phyloP scores from a whole-genome alignment of 441 rosid genomes.

The Syzygium syzygioides region DNA sequence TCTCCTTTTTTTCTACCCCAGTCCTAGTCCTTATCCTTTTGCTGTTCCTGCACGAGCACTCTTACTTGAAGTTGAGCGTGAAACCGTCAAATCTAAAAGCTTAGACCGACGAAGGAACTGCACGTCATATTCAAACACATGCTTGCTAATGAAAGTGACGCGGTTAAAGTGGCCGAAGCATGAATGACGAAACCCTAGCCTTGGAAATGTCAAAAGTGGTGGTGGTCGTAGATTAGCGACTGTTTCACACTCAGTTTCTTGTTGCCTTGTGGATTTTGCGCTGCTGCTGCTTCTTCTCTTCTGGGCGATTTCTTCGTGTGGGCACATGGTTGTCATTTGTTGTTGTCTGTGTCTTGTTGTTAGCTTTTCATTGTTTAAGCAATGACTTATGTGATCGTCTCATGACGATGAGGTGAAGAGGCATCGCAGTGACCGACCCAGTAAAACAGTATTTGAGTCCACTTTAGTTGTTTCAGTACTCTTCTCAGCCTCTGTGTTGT shows the following conservation, averaged over 20 bases:
- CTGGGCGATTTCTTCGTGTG: background rate
- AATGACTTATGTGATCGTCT: background rate
- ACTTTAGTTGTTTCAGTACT: constrained; percentile 14
- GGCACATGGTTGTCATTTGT: background rate
- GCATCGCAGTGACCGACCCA: background rate
- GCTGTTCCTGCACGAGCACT: background rate
- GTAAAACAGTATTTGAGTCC: background rate
- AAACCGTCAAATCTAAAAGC: background rate
- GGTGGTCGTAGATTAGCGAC: constrained; percentile 9
- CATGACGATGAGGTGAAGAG: background rate
- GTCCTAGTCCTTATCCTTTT: background rate
- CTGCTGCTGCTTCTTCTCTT: background rate
- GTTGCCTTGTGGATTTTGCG: background rate
- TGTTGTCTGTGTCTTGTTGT: background rate
- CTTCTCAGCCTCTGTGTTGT: constrained; percentile 7
- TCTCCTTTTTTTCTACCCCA: background rate
- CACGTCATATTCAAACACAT: background rate
- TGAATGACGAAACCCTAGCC: constrained; percentile 51
- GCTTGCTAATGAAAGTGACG: background rate
- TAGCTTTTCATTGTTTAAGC: background rate
- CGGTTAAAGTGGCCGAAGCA: background rate
- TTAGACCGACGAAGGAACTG: background rate
- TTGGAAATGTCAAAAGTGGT: constrained; percentile 31
- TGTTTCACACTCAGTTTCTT: background rate
- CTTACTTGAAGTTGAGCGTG: background rate